Evolutionary conservation across 1,284 basidiomycete species (phyloP).

Genomic region (Boletus sp.): DNA sequence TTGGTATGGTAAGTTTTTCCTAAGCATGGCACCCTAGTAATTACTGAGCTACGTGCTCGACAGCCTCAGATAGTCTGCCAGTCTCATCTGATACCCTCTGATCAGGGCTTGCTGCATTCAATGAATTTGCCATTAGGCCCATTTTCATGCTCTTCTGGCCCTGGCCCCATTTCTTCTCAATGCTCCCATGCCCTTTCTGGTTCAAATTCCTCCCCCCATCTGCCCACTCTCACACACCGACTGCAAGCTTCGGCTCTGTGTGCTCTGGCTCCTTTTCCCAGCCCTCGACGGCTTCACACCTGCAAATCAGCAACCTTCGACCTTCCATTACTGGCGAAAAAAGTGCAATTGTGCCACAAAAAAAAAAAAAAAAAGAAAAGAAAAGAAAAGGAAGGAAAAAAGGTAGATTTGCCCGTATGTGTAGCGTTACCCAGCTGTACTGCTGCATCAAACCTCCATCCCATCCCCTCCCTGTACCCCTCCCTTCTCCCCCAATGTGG

Average conservation of each 20-base stretch:
- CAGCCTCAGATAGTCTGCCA: constrained; percentile 50
- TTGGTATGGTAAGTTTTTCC: constrained; percentile 55
- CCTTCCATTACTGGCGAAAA: no score
- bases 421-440: no score
- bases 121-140: constrained; percentile 57
- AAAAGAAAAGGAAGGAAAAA: no score
- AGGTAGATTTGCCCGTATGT: no score
- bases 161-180: constrained; percentile 50
- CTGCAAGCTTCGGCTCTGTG: constrained; percentile 47
- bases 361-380: no score
- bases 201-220: constrained; percentile 55
- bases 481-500: constrained; percentile 14
- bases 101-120: constrained; percentile 64
- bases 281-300: no score
- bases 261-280: constrained; percentile 57
- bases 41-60: constrained; percentile 14
- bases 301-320: no score
- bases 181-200: constrained; percentile 41
- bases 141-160: constrained; percentile 49
- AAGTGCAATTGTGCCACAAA: no score
- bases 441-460: no score
- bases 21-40: constrained; percentile 15
- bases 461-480: no score
- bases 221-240: constrained; percentile 38
- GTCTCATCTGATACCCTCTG: constrained; percentile 46